Evolutionary conservation across 1,139 yeast genomes (phyloP).

Genomic region (Yamadazyma jaroonii): DNA sequence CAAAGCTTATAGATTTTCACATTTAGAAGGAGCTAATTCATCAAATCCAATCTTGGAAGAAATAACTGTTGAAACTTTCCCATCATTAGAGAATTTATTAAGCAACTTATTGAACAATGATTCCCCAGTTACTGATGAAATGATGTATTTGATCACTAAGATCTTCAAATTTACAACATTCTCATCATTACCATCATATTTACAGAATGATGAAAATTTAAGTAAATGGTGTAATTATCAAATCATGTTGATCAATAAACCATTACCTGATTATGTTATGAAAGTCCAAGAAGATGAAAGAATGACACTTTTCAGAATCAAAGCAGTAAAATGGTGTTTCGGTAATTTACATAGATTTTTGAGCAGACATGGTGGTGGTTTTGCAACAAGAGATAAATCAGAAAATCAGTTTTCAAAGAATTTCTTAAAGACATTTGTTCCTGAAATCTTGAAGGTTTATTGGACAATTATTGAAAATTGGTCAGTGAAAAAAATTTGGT

Average conservation of each 20-base stretch:
- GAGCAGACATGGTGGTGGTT: conserved; percentile 53
- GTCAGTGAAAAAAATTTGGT: conserved; percentile 56
- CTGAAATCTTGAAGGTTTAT: conserved; percentile 56
- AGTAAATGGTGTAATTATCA: conserved; percentile 67
- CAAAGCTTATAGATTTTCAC: conserved; percentile 56
- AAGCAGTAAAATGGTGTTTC: conserved; percentile 71
- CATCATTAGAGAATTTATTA: conserved; percentile 51
- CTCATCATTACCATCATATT: conserved; percentile 56
- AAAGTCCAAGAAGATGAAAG: conserved; percentile 38
- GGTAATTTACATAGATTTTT: conserved; percentile 63
- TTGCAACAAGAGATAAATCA: conserved; percentile 34
- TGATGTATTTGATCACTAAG: conserved; percentile 60
- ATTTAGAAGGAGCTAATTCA: conserved; percentile 41
- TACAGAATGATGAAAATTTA: conserved; percentile 48
- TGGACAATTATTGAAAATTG: conserved; percentile 60
- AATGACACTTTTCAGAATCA: conserved; percentile 46
- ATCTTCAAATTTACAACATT: conserved; percentile 62
- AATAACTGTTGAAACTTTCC: conserved; percentile 49
- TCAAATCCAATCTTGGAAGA: conserved; percentile 46
- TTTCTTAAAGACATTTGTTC: conserved; percentile 54
- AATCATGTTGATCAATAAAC: conserved; percentile 47
- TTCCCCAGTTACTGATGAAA: conserved; percentile 44
- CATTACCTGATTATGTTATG: conserved; percentile 36
- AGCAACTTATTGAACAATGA: conserved; percentile 33
- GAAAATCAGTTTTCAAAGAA: conserved; percentile 40